A percentile compares a stretch with the other conserved stretches of the same genome.
These are phyloP conservation scores for Fomitiporia mediterranea DNA, from an alignment of 1,284 basidiomycete genomes.

Conservation along the genomic window DNA sequence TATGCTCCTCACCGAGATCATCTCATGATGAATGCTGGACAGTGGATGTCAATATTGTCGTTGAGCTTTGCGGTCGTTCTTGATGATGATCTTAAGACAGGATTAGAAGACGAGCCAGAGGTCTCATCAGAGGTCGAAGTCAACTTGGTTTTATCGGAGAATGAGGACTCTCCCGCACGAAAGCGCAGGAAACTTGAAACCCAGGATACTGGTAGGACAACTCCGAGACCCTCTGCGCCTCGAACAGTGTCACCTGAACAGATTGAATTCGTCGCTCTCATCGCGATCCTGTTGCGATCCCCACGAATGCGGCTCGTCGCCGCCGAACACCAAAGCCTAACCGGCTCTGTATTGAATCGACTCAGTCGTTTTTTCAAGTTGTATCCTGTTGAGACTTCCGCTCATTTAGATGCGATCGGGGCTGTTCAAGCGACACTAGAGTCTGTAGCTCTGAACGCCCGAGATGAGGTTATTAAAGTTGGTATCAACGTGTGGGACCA, in stretches of 20 bases:
- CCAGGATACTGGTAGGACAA: not conserved
- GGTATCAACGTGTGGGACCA: constrained; percentile 58
- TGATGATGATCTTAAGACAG: constrained; percentile 49
- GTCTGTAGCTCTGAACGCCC: constrained; percentile 70
- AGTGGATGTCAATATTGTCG: constrained; percentile 68
- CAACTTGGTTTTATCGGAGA: constrained; percentile 23
- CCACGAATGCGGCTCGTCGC: constrained; percentile 51
- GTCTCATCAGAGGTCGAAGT: constrained; percentile 25
- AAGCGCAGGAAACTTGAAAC: not conserved
- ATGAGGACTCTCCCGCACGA: constrained; percentile 21
- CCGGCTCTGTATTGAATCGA: constrained; percentile 55
- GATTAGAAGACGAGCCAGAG: constrained; percentile 38
- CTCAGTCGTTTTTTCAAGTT: constrained; percentile 61
- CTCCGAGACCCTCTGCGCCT: constrained; percentile 19
- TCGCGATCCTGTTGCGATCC: constrained; percentile 63
- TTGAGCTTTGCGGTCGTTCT: constrained; percentile 77
- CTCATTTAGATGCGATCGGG: constrained; percentile 69
- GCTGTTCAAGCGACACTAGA: constrained; percentile 66
- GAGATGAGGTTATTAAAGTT: constrained; percentile 51
- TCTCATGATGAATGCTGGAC: constrained; percentile 43
- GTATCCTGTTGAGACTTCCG: constrained; percentile 65
- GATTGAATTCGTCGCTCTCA: constrained; percentile 63
- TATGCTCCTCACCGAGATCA: constrained; percentile 78
- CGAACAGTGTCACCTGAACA: constrained; percentile 53
- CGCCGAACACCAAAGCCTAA: constrained; percentile 33